A percentile compares a stretch with the other conserved stretches of the same genome.
Evolutionary conservation across 768 basidiomycete genomes (phyloP).

Genomic region (Punctularia strigosozonata): DNA sequence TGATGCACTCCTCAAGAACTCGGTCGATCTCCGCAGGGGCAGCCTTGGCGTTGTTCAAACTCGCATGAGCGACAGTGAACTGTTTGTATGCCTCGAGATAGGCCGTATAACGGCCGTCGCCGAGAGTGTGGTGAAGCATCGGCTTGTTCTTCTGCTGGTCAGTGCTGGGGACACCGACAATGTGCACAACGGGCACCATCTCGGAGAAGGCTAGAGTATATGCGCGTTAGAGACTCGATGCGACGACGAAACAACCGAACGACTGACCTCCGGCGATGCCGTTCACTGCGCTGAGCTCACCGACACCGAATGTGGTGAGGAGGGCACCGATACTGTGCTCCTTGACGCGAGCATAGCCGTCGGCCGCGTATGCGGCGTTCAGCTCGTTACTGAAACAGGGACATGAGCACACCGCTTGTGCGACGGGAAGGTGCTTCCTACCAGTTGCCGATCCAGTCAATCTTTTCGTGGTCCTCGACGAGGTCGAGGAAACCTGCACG

Average conservation of each 20-base stretch:
- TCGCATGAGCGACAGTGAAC: constrained; percentile 60
- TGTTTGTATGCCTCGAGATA: constrained; percentile 68
- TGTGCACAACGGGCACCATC: constrained; percentile 82
- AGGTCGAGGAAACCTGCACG: constrained; percentile 40
- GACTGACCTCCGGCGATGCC: constrained; percentile 63
- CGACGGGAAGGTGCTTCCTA: constrained; percentile 16
- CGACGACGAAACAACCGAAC: background rate
- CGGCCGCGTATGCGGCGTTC: constrained; percentile 84
- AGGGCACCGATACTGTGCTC: constrained; percentile 60
- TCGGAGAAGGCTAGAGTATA: constrained; percentile 57
- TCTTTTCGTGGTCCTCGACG: constrained; percentile 64
- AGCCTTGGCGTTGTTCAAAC: constrained; percentile 35
- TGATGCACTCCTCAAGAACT: constrained; percentile 58
- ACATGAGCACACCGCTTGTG: background rate
- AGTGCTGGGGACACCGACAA: constrained; percentile 77
- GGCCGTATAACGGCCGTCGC: constrained; percentile 39
- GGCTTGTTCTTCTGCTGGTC: constrained; percentile 58
- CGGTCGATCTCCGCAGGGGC: constrained; percentile 72
- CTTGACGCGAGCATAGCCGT: constrained; percentile 88
- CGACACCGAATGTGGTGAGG: constrained; percentile 87
- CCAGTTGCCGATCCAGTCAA: constrained; percentile 88
- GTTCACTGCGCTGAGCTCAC: constrained; percentile 80
- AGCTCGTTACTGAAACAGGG: constrained; percentile 56
- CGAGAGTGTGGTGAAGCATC: constrained; percentile 81
- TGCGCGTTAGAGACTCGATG: background rate